Evolutionary conservation across 345 rosid genomes (phyloP).

Genomic region (Murraya koenigii): DNA sequence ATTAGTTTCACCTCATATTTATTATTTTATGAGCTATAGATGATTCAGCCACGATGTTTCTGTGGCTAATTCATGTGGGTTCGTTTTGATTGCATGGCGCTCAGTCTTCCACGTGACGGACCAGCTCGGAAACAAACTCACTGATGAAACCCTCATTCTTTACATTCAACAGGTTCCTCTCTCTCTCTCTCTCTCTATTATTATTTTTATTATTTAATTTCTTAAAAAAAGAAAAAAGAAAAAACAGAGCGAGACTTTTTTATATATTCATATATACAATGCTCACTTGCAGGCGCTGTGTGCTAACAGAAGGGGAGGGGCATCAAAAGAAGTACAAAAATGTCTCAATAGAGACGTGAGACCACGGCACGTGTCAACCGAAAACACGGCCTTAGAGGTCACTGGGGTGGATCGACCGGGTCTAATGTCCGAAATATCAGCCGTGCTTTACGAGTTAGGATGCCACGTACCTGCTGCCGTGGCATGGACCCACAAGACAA

Average conservation of each 20-base stretch:
- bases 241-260: too few relatives aligned
- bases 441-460: constrained; percentile 55
- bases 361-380: constrained; percentile 53
- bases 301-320: constrained; percentile 44
- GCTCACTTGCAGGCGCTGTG: constrained; percentile 56
- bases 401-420: constrained; percentile 75
- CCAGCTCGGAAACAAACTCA: constrained; percentile 66
- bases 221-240: too few relatives aligned
- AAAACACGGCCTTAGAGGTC: constrained; percentile 76
- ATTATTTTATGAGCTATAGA: constrained; percentile 1
- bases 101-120: constrained; percentile 85
- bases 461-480: constrained; percentile 69
- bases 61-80: constrained; percentile 7
- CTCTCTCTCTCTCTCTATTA: too few relatives aligned
- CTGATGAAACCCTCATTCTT: constrained; percentile 56
- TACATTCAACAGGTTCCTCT: constrained; percentile 61
- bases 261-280: not conserved
- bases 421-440: constrained; percentile 74
- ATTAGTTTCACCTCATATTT: too few relatives aligned
- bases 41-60: constrained; percentile 10
- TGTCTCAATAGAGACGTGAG: constrained; percentile 45
- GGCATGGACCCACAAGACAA: constrained; percentile 81
- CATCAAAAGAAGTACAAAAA: constrained; percentile 41
- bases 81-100: constrained; percentile 8
- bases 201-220: too few relatives aligned